Evolutionary conservation across 2,329 filamentous ascomycete genomes (phyloP).

Genomic region (Aquanectria penicillioides): DNA sequence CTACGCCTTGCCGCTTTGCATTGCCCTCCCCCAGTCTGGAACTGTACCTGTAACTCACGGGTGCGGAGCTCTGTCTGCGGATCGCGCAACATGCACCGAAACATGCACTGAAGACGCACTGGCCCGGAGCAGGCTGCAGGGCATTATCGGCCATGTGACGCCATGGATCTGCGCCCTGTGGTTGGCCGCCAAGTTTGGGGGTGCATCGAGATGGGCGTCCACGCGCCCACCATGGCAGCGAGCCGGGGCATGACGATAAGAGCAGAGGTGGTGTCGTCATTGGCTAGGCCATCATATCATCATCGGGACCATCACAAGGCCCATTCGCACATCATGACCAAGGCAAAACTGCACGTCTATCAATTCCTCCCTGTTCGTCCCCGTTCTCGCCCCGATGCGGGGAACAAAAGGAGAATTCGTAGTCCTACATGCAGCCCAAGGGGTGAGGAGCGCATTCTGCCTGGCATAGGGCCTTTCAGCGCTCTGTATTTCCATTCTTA

Average conservation of each 20-base stretch:
- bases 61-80: not conserved
- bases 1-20: not conserved
- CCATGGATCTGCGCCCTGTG: not conserved
- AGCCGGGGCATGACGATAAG: conserved; percentile 18
- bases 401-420: too few relatives aligned
- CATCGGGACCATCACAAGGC: too few relatives aligned
- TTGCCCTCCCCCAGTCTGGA: too few relatives aligned
- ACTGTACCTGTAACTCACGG: too few relatives aligned
- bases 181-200: conserved; percentile 15
- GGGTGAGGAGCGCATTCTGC: too few relatives aligned
- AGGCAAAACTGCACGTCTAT: too few relatives aligned
- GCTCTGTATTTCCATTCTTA: not conserved
- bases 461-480: not conserved
- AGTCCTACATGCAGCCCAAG: too few relatives aligned
- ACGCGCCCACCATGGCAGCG: conserved; percentile 10
- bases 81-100: not conserved
- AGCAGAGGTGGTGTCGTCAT: conserved; percentile 19
- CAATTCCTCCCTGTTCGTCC: too few relatives aligned
- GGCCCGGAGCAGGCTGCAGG: conserved; percentile 9
- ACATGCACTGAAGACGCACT: conserved; percentile 3
- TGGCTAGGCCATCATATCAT: too few relatives aligned
- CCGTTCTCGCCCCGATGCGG: too few relatives aligned
- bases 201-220: conserved; percentile 12
- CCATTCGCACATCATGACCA: too few relatives aligned
- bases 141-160: conserved; percentile 22